phyloP scores from a whole-genome alignment of 805 yeast genomes.

The Starmerella apis region DNA sequence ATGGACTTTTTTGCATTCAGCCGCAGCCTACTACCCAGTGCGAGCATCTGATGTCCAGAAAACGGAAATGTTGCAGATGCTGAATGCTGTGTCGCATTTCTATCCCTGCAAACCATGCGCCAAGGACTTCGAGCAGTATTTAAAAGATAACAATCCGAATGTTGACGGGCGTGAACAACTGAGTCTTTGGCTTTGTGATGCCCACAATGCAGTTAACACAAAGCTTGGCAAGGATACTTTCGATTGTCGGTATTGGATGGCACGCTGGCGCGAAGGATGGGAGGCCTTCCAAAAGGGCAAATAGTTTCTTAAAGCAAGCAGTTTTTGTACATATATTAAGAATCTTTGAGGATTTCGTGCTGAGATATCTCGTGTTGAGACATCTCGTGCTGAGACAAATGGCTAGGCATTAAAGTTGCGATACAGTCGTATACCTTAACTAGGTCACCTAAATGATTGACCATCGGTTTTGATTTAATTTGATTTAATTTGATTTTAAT shows the following conservation, averaged over 20 bases:
- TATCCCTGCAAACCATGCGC: conserved; percentile 96
- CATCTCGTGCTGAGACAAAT: too few relatives aligned
- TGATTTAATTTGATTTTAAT: too few relatives aligned
- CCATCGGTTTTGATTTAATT: too few relatives aligned
- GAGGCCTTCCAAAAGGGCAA: conserved; percentile 30
- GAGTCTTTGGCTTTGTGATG: conserved; percentile 87
- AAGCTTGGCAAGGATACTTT: conserved; percentile 79
- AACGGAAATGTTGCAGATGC: conserved; percentile 57
- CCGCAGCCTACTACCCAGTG: conserved; percentile 82
- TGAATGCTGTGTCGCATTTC: conserved; percentile 59
- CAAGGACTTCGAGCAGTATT: conserved; percentile 60
- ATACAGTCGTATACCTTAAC: too few relatives aligned
- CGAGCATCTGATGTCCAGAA: conserved; percentile 53
- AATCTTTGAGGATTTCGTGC: not conserved
- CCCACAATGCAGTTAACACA: conserved; percentile 85
- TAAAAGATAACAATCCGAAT: conserved; percentile 38
- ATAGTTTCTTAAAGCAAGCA: not conserved
- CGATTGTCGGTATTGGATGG: conserved; percentile 82
- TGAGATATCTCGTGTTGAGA: too few relatives aligned
- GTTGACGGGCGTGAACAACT: conserved; percentile 53
- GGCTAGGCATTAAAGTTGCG: too few relatives aligned
- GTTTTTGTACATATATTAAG: not conserved
- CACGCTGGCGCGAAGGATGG: conserved; percentile 96
- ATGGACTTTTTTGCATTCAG: conserved; percentile 84
- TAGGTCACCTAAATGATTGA: too few relatives aligned